Conservation (phyloP, 2,329 filamentous ascomycete genomes). For the Trichoderma sp. region DNA sequence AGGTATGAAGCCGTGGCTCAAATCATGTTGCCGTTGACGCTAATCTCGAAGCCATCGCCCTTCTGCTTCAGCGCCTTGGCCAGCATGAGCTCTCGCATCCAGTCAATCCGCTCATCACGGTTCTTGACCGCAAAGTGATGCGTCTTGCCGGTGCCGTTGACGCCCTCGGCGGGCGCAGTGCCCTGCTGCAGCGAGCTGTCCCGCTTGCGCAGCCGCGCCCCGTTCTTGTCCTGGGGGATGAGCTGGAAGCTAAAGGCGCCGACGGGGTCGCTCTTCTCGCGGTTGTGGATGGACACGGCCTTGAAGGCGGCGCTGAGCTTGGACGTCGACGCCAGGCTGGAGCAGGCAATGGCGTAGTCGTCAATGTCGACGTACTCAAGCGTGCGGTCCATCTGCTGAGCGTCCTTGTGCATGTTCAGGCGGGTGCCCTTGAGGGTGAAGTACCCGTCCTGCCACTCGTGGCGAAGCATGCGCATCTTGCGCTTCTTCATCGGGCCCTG, state of each 20-base stretch:
- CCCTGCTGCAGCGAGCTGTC: conserved; percentile 49
- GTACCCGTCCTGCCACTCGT: conserved; percentile 93
- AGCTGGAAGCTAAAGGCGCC: conserved; percentile 84
- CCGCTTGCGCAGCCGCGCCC: conserved; percentile 56
- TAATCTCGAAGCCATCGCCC: conserved; percentile 79
- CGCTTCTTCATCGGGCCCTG: conserved; percentile 94
- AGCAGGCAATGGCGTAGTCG: conserved; percentile 86
- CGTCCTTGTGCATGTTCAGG: conserved; percentile 74
- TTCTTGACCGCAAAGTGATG: conserved; percentile 91
- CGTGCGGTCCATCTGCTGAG: conserved; percentile 54
- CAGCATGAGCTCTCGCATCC: conserved; percentile 93
- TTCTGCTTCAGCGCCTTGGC: conserved; percentile 85
- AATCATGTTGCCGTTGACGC: conserved; percentile 78
- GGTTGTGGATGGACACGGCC: conserved; percentile 65
- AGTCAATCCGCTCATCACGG: conserved; percentile 90
- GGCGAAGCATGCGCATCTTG: conserved; percentile 82
- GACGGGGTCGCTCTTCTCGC: conserved; percentile 59
- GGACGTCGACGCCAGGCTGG: conserved; percentile 69
- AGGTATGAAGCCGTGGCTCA: conserved; percentile 39
- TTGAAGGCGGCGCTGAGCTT: conserved; percentile 90
- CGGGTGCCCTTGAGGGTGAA: conserved; percentile 79
- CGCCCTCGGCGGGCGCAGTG: conserved; percentile 46
- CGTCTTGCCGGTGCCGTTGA: conserved; percentile 72
- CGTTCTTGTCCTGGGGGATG: conserved; percentile 67
- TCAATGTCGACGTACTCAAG: conserved; percentile 84